Evolutionary conservation across 2,329 filamentous ascomycete species (phyloP), one percentile per base, ranked within the genome.

Genomic region (Fusarium albidum): DNA sequence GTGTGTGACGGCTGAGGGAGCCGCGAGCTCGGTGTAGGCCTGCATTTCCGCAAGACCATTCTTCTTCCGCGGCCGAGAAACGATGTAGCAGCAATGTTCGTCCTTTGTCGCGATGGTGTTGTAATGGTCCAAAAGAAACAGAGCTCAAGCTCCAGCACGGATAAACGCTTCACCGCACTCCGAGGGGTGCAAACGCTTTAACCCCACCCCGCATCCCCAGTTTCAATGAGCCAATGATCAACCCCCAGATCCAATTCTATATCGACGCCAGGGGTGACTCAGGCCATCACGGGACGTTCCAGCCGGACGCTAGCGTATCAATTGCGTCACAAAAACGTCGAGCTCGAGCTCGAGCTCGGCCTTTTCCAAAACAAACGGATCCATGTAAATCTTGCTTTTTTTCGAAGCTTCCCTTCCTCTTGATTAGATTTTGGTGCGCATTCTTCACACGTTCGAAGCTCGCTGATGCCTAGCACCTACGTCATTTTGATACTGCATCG

Each of bases 21-120:
- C 90, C 73, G 92, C 87, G 73, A 99, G 82, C 82, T 99, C 95
- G 70, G 92, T 93, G 78, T 98, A 98, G 82, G 92, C 96, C 85
- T 98, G 94, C 94, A 98, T 98, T 40, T 63, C 62, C 59, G 68
- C 71, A 66, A 65, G 60, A 68, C 64, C 74, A 75, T 75, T 67
- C 63, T 75, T 67, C 63, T 71, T 68, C 59, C 60, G 45, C 59
- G 55, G 50, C 37, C 32, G 46, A 53, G 44, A 58, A 29, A 59
- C 52, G 61, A 50, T 65, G 62, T 29, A 34, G 56, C 31, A 49
- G 58, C 45, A 52, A 14, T 15, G 38, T 14, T 33, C 29, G 35
- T 21, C 12, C 47, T 14, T 31, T 43, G 38, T 53, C 39, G 49
- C 39, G 49, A 61, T 61, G 32, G 46, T 56, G 53, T 32, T 59